Evolutionary conservation across 345 rosid species (phyloP), one percentile per base, ranked within the genome.

Genomic region (Ceriops tagal): DNA sequence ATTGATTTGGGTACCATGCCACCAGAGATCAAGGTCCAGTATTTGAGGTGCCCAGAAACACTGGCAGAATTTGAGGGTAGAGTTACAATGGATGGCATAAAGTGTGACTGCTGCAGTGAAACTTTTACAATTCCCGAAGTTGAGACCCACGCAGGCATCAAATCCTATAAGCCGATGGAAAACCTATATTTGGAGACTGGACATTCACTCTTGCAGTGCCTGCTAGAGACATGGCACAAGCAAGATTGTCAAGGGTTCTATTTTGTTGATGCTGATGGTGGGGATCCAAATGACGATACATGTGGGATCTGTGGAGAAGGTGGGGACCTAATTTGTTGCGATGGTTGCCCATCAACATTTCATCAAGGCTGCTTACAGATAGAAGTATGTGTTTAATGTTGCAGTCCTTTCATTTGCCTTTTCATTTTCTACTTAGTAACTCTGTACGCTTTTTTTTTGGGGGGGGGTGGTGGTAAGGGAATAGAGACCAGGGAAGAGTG

Each of bases 291-390:
- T 69, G 98, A 93, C 71, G 98, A 93, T 81, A 89, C 98, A 20
- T 93, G 98, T 85, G 97, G 88, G 61, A 81, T 89, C 57, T 93
- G 98, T 79, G 98, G 97, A 64, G 98, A 93, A 84, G 98, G 98
- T 56, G 98, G 98, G 74, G 83, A 86, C 68, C 85, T 93, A 76
- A 80, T 86, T 71, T 93, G 98, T 73, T 93, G 97, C 60, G 98
- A 93, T 61, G 78, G 95, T 74, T 93, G 98, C 82, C 97, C 98
- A 60, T 92, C 98, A 66, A 91, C 98, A 10, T 93, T 93, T 79
- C 98, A 93, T 78, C 89, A 87, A 73, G 83, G 82, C 83, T 93
- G 98, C 85, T 67, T 93, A 68, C 89, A 82, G 69, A 86, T 93
- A 66, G 75, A 85, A 70, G 98, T 89, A 88, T 55, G 89, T 65